Percentiles rank a stretch among this genome's conserved stretches.
Conservation (phyloP, 495 filamentous ascomycete species). For the Penicillium bialowiezense region DNA sequence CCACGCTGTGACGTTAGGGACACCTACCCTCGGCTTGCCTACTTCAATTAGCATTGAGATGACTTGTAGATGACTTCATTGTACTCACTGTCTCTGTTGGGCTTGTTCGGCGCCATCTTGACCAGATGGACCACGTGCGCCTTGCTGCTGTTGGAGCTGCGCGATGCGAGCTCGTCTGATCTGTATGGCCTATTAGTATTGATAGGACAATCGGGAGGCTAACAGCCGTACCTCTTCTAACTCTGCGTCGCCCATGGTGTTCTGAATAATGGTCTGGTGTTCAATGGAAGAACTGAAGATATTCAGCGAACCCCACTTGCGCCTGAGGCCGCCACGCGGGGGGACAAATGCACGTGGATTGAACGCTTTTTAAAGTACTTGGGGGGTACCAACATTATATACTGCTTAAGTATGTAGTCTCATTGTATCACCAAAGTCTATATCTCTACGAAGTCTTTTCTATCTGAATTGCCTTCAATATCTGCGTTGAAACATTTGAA, state of each 20-base stretch:
- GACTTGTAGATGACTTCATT: neutral
- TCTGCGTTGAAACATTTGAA: too few species aligned
- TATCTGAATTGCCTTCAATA: too few species aligned
- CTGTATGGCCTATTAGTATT: constrained; percentile 38
- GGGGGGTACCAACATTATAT: too few species aligned
- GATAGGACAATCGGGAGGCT: neutral
- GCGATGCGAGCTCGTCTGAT: constrained; percentile 86
- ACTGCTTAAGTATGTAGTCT: neutral
- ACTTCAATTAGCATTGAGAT: neutral
- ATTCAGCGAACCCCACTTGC: constrained; percentile 22
- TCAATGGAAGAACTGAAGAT: constrained; percentile 2
- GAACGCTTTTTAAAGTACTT: too few species aligned
- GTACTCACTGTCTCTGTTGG: constrained; percentile 59
- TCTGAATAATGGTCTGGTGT: neutral
- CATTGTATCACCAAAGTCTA: neutral
- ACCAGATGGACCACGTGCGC: constrained; percentile 40
- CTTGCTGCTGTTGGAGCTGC: constrained; percentile 76
- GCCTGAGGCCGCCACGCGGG: constrained; percentile 25
- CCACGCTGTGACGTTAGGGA: neutral
- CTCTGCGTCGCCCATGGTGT: constrained; percentile 77
- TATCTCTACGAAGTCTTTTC: too few species aligned
- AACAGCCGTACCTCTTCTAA: constrained; percentile 63
- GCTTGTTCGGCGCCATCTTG: constrained; percentile 50
- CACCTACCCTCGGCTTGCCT: constrained; percentile 67
- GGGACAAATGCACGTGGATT: constrained; percentile 3